Percentiles rank a stretch among this genome's conserved stretches.
Conservation (phyloP, 352 stramenopile species). For the Phytopythium helicoides region DNA sequence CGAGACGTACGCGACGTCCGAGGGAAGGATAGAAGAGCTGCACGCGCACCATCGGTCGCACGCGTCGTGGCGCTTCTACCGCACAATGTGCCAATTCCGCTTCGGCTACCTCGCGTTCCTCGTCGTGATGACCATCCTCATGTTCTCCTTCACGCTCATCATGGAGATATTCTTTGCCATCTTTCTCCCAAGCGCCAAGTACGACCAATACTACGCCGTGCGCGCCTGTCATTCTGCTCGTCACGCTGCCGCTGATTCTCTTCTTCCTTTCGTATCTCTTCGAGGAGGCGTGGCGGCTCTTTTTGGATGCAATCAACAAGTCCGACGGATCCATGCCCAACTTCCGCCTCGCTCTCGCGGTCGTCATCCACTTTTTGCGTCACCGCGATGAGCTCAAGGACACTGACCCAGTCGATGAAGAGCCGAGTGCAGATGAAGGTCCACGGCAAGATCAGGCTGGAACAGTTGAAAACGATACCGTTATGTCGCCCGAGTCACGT, state of each 20-base stretch:
- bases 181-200: conserved; percentile 77
- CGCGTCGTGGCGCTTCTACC: conserved; percentile 60
- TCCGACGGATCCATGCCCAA: conserved; percentile 67
- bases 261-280: conserved; percentile 85
- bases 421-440: conserved; percentile 2
- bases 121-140: conserved; percentile 81
- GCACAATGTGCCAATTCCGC: conserved; percentile 69
- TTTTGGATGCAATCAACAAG: conserved; percentile 74
- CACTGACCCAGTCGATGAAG: conserved; percentile 10
- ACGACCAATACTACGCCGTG: conserved; percentile 59
- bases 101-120: conserved; percentile 80
- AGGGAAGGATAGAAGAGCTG: conserved; percentile 58
- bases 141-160: conserved; percentile 81
- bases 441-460: background rate
- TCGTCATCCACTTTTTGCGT: conserved; percentile 78
- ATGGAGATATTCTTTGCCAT: conserved; percentile 88
- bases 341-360: conserved; percentile 68
- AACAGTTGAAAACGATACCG: conserved; percentile 5
- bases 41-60: conserved; percentile 39
- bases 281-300: conserved; percentile 62
- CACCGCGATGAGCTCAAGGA: conserved; percentile 63
- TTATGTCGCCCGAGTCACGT: background rate
- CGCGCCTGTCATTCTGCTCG: conserved; percentile 55
- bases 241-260: conserved; percentile 57
- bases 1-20: conserved; percentile 38